Evolutionary conservation across 805 yeast species (phyloP), one percentile per base, ranked within the genome.

Genomic region (Metschnikowia drakensbergensis): DNA sequence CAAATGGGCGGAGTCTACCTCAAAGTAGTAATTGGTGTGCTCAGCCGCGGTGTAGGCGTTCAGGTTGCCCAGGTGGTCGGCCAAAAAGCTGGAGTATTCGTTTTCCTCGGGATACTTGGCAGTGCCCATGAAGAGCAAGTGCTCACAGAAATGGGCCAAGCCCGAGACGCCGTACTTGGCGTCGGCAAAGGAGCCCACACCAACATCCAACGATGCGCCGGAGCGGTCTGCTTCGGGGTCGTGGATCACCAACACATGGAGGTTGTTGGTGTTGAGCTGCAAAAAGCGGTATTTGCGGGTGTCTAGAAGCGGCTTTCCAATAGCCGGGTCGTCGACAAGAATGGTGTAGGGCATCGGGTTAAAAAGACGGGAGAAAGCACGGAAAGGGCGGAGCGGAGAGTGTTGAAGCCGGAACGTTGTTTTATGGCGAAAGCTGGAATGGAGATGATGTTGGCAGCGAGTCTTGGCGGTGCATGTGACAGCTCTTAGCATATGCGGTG

Each of bases 21-120:
- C 96, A 60, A 94, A 92, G 66, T 78, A 90, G 67, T 90, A 92
- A 67, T 92, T 92, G 4, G 98, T 92, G 59, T 88, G 89, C 58
- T 85, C 85, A 3, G 89, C 74, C 1, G 96, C 84, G 0, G 99
- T 92, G 66, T 85, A 92, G 1, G 99, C 99, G 63, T 92, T 92
- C 32, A 95, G 86, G 52, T 79, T 79, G 17, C 98, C 99, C 36
- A 91, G 85, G 62, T 94, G 95, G 52, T 85, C 82, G 6, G 95
- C 77, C 47, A 92, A 70, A 64, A 76, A 94, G 45, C 84, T 80
- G 39, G 85, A 67, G 64, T 86, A 86, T 53, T 84, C 92, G 61
- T 83, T 84, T 59, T 86, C 94, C 42, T 74, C 71, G 1, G 92
- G 94, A 60, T 82, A 86, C 65, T 85, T 85, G 52, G 76, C 73